Conservation (phyloP, 1,284 basidiomycete species). For the Apiotrichum mycotoxinovorans region DNA sequence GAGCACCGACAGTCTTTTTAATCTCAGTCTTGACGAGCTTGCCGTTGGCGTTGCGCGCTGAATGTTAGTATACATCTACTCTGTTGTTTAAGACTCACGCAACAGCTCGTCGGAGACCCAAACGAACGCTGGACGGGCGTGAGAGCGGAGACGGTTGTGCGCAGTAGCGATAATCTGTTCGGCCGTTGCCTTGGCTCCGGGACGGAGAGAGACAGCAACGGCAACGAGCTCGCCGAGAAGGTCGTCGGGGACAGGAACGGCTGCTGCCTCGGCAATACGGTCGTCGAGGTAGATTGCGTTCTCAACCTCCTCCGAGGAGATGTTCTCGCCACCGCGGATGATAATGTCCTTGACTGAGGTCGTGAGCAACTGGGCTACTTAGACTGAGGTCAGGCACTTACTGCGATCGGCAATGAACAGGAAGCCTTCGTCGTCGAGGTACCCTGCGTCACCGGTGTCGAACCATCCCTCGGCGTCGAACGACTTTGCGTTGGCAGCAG, state of each 20-base stretch:
- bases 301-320: conserved; percentile 40
- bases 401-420: conserved; percentile 39
- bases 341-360: conserved; percentile 30
- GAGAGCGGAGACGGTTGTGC: conserved; percentile 9
- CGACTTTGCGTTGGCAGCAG: conserved; percentile 8
- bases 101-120: conserved; percentile 2
- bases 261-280: conserved; percentile 35
- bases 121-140: conserved; percentile 14
- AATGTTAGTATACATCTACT: not conserved
- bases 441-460: conserved; percentile 42
- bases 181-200: conserved; percentile 1
- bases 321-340: conserved; percentile 44
- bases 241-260: conserved; percentile 34
- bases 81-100: conserved; percentile 9
- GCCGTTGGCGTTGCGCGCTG: conserved; percentile 8
- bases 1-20: conserved; percentile 4
- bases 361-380: no score
- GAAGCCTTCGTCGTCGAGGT: conserved; percentile 37
- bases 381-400: not conserved
- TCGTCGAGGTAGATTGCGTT: conserved; percentile 39
- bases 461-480: conserved; percentile 40
- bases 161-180: conserved; percentile 11
- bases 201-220: conserved; percentile 31
- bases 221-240: conserved; percentile 41
- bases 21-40: conserved; percentile 13